Percentiles rank a stretch among this genome's conserved stretches.
Conservation (phyloP, 2,329 filamentous ascomycete genomes). For the Scleromitrula shiraiana region DNA sequence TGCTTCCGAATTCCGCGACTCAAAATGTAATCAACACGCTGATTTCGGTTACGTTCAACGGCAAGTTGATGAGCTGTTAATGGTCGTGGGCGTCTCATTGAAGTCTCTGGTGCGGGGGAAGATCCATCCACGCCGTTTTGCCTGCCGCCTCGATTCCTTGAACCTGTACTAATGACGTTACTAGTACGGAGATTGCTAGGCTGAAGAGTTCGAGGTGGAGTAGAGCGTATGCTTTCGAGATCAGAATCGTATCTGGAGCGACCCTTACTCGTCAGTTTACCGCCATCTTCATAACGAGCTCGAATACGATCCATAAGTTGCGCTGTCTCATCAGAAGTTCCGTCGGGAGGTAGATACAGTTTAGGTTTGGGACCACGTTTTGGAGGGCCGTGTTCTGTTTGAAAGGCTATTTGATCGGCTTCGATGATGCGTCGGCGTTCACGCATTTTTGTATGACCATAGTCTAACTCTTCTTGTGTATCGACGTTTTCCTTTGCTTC, state of each 20-base stretch:
- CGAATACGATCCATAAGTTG: constrained; percentile 53
- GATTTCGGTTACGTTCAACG: constrained; percentile 68
- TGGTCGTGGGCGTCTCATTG: constrained; percentile 55
- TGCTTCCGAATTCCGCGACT: constrained; percentile 62
- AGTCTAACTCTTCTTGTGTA: constrained; percentile 58
- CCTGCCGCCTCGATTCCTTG: constrained; percentile 42
- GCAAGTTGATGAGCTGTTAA: constrained; percentile 76
- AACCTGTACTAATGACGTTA: constrained; percentile 20
- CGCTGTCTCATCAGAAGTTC: constrained; percentile 35
- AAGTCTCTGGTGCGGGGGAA: constrained; percentile 48
- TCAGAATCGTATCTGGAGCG: constrained; percentile 55
- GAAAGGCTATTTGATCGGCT: constrained; percentile 52
- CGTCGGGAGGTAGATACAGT: constrained; percentile 31
- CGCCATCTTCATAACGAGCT: constrained; percentile 45
- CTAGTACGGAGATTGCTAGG: constrained; percentile 30
- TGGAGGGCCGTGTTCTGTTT: constrained; percentile 38
- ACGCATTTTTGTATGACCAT: constrained; percentile 65
- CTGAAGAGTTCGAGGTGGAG: constrained; percentile 35
- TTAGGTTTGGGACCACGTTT: constrained; percentile 42
- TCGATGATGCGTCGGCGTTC: constrained; percentile 69
- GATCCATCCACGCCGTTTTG: constrained; percentile 54
- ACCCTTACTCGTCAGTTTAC: constrained; percentile 53
- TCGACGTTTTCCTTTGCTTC: constrained; percentile 67
- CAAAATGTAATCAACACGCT: constrained; percentile 75
- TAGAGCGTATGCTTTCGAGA: constrained; percentile 44